These are phyloP conservation scores for Dacryopinax primogenitus DNA, from an alignment of 768 basidiomycete genomes.

Conservation along the genomic window DNA sequence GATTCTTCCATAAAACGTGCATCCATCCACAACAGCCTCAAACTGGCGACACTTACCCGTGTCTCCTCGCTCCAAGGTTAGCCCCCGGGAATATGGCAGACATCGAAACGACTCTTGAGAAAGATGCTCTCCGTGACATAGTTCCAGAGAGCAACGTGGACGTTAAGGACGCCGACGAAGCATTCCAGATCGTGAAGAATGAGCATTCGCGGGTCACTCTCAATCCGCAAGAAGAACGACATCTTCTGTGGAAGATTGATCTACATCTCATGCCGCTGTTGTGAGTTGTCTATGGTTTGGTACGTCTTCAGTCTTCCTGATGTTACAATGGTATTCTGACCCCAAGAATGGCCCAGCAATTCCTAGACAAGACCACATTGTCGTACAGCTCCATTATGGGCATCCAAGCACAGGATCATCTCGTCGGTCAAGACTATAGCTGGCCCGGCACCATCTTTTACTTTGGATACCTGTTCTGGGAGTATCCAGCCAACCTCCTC, in stretches of 20 bases:
- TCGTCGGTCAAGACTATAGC: constrained; percentile 40
- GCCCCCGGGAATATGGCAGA: too few species aligned
- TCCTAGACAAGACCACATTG: constrained; percentile 40
- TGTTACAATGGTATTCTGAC: too few species aligned
- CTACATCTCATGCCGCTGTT: neutral
- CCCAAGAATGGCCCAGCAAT: too few species aligned
- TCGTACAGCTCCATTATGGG: constrained; percentile 30
- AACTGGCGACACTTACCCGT: too few species aligned
- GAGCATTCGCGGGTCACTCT: constrained; percentile 8
- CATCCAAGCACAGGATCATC: constrained; percentile 29
- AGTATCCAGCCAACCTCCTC: constrained; percentile 39
- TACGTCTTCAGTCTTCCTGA: neutral
- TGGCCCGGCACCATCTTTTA: constrained; percentile 24
- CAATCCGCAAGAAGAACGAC: constrained; percentile 8
- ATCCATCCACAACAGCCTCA: too few species aligned
- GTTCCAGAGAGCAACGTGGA: too few species aligned
- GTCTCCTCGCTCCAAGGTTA: too few species aligned
- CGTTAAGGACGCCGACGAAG: constrained; percentile 17
- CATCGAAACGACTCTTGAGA: too few species aligned
- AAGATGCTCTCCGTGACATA: too few species aligned
- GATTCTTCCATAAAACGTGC: too few species aligned
- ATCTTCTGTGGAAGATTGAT: constrained; percentile 12
- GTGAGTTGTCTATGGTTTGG: neutral
- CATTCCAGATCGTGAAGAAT: constrained; percentile 14
- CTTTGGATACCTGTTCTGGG: neutral